Percentiles rank a stretch among this genome's conserved stretches.
Conservation (phyloP, 2,329 filamentous ascomycete species). For the Talaromyces verruculosus region DNA sequence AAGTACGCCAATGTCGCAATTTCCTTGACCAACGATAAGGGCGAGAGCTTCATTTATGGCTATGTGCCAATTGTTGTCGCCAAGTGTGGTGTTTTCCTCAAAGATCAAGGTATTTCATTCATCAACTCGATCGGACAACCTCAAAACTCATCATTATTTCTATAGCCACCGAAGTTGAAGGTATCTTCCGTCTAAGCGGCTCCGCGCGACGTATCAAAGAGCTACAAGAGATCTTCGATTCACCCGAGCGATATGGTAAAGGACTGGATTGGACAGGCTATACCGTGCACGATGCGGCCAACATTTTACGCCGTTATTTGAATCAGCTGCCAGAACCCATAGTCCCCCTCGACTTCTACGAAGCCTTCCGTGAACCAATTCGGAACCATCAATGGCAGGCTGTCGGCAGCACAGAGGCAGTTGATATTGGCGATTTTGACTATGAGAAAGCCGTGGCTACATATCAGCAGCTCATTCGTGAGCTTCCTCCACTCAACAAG, state of each 20-base stretch:
- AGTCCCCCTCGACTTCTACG: constrained; percentile 89
- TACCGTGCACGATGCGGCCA: constrained; percentile 96
- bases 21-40: constrained; percentile 86
- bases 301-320: constrained; percentile 90
- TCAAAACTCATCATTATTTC: neutral
- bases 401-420: constrained; percentile 65
- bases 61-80: constrained; percentile 98
- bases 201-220: constrained; percentile 99
- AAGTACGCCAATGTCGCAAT: constrained; percentile 98
- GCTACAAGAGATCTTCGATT: constrained; percentile 86
- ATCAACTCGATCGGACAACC: constrained; percentile 9
- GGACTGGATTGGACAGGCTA: constrained; percentile 96
- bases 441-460: constrained; percentile 71
- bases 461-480: constrained; percentile 89
- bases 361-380: constrained; percentile 83
- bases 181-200: constrained; percentile 92
- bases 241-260: constrained; percentile 92
- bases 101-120: constrained; percentile 79
- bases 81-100: constrained; percentile 95
- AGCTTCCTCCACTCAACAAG: constrained; percentile 86
- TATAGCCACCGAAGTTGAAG: constrained; percentile 86
- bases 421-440: constrained; percentile 72
- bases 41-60: constrained; percentile 95
- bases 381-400: constrained; percentile 67
- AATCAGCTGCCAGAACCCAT: constrained; percentile 97